Evolutionary conservation across 768 basidiomycete species (phyloP).

Genomic region (Tylopilus cervinicoccineus): DNA sequence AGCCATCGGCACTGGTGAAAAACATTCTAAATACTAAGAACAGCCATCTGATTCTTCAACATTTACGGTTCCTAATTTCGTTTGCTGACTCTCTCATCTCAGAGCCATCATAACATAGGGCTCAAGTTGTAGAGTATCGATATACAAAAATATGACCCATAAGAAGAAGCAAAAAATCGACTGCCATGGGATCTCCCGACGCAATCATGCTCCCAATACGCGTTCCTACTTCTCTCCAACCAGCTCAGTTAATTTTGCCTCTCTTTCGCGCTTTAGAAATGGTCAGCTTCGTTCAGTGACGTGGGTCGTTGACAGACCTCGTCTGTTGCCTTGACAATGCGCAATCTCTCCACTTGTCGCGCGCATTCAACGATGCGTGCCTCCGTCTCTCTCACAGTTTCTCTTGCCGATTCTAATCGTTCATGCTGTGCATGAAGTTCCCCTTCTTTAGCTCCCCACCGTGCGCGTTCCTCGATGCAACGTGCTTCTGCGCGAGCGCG

Average conservation of each 20-base stretch:
- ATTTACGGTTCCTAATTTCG: neutral
- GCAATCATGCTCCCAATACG: neutral
- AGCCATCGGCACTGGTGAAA: conserved; percentile 33
- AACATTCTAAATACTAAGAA: conserved; percentile 29
- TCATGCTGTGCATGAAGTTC: conserved; percentile 46
- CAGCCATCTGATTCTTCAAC: conserved; percentile 29
- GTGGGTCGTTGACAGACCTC: conserved; percentile 38
- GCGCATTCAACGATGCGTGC: conserved; percentile 64
- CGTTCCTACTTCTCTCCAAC: conserved; percentile 8
- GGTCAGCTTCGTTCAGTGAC: conserved; percentile 1
- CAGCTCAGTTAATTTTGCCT: conserved; percentile 44
- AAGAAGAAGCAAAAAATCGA: neutral
- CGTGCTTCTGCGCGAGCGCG: conserved; percentile 44
- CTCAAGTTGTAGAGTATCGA: neutral
- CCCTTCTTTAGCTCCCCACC: conserved; percentile 49
- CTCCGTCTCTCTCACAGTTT: conserved; percentile 55
- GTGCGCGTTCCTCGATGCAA: conserved; percentile 53
- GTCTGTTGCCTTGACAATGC: conserved; percentile 63
- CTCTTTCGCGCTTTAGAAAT: conserved; percentile 47
- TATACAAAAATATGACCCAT: neutral
- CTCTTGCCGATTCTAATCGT: conserved; percentile 46
- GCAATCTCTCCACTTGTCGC: conserved; percentile 66
- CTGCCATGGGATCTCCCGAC: neutral
- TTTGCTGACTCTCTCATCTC: conserved; percentile 12
- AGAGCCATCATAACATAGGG: neutral